Evolutionary conservation across 1,139 yeast genomes (phyloP).

Genomic region (Pichiaceae sp.): DNA sequence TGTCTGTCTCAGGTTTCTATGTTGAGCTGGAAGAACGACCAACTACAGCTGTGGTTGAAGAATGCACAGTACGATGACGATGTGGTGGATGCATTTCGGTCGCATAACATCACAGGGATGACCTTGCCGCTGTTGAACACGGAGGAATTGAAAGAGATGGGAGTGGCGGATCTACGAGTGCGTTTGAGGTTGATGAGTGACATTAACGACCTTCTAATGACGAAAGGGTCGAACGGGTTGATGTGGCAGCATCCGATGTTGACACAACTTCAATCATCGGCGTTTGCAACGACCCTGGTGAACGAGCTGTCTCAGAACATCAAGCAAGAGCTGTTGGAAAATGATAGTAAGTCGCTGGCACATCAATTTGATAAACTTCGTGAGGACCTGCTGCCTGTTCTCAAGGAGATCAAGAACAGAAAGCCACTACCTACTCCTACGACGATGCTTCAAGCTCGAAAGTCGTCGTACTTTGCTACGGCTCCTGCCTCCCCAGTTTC

Average conservation of each 20-base stretch:
- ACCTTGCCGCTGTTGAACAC: slow-evolving; percentile 51
- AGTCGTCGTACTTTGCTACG: background rate
- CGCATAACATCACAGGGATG: slow-evolving; percentile 55
- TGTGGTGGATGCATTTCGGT: slow-evolving; percentile 29
- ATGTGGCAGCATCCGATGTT: slow-evolving; percentile 14
- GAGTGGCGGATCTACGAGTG: slow-evolving; percentile 32
- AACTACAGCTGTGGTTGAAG: slow-evolving; percentile 21
- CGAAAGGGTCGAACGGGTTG: slow-evolving; percentile 23
- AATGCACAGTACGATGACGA: slow-evolving; percentile 14
- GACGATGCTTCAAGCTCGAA: background rate
- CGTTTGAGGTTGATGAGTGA: slow-evolving; percentile 42
- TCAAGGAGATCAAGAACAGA: slow-evolving; percentile 42
- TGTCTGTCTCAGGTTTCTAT: slow-evolving; percentile 1
- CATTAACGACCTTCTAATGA: slow-evolving; percentile 35
- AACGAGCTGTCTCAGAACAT: slow-evolving; percentile 14
- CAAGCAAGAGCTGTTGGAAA: slow-evolving; percentile 7
- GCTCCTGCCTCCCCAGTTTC: background rate
- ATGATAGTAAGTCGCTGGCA: slow-evolving; percentile 30
- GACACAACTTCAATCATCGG: slow-evolving; percentile 17
- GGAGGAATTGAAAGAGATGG: slow-evolving; percentile 55
- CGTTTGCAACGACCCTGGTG: slow-evolving; percentile 18
- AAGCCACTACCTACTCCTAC: slow-evolving; percentile 53
- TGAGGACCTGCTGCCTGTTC: slow-evolving; percentile 45
- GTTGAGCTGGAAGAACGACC: slow-evolving; percentile 21
- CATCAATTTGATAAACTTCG: slow-evolving; percentile 43